Base-by-base conservation (phyloP, 2,329 filamentous ascomycete genomes). In the Colletotrichum cuscutae region DNA sequence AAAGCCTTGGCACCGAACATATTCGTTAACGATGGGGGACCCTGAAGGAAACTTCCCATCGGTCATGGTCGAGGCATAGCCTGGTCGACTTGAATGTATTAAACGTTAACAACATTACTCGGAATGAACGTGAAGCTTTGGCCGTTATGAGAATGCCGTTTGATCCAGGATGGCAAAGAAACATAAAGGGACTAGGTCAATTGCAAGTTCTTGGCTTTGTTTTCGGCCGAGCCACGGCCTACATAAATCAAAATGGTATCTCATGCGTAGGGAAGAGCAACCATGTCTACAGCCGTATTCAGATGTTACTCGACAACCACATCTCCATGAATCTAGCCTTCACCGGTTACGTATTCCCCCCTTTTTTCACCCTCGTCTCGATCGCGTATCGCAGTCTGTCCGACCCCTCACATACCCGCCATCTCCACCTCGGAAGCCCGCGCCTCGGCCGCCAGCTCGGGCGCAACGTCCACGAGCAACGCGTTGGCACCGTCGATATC, bases 401-500 rank as follows among this genome's bases (percentile, higher is more conserved):
- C 30, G 30, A 30, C 30, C 30, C 30, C 30, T 30, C 49, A 54
- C 42, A 72, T 72, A n/a, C 74, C 76, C 46, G 75, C 65, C 80
- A 87, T 84, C 68, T 85, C 83, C 15, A 78, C 78, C 74, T 86
- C 85, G 4, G 84, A 84, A 1, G 80, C 80, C 72, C 87, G 81
- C 57, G 87, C 85, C 83, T 90, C 89, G 22, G 77, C 78, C 4
- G 86, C 87, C 28, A 91, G 76, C 67, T 87, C 86, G 19, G 83
- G 84, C 8, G 83, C 85, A 5, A 89, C 81, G 24, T 79, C 83
- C 13, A 81, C 84, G 67, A 90, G 81, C 70, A 87, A 83, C 56
- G 76, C 83, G 73, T 86, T 88, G 2, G 89, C 89, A 5, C 83
- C 84, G 67, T 86, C 85, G 49, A 91, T 83, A 78, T 92, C 90